phyloP scores from a whole-genome alignment of 2,329 filamentous ascomycete species.

The Chaetomium sp. region DNA sequence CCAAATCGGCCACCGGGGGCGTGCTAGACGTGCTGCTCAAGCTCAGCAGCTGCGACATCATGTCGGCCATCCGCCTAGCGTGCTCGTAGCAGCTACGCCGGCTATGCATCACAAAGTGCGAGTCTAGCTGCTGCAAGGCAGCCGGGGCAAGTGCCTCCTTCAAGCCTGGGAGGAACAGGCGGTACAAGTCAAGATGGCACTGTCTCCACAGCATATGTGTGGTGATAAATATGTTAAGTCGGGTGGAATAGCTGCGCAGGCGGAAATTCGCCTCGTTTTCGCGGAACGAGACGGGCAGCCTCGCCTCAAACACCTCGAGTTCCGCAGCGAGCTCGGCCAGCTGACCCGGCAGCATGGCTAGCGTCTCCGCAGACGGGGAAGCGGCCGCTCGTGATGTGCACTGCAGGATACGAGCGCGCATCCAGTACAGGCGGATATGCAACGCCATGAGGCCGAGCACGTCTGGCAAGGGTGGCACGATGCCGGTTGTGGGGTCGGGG shows the following conservation, averaged over 20 bases:
- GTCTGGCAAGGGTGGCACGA: conserved; percentile 51
- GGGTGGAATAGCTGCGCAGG: conserved; percentile 58
- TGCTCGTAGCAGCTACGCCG: conserved; percentile 57
- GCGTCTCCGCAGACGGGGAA: conserved; percentile 47
- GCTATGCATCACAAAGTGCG: conserved; percentile 51
- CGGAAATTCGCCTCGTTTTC: conserved; percentile 60
- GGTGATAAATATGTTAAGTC: conserved; percentile 61
- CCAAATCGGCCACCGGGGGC: conserved; percentile 56
- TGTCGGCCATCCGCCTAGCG: conserved; percentile 57
- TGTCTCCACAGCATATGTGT: conserved; percentile 63
- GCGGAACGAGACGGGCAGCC: conserved; percentile 58
- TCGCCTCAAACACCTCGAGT: conserved; percentile 54
- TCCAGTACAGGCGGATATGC: conserved; percentile 58
- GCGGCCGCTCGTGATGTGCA: conserved; percentile 51
- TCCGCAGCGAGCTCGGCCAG: conserved; percentile 52
- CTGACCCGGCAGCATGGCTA: conserved; percentile 50
- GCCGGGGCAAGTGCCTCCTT: conserved; percentile 53
- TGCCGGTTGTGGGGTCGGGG: conserved; percentile 45
- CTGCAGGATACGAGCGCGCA: conserved; percentile 57
- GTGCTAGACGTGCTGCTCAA: conserved; percentile 47
- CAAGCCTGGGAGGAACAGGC: conserved; percentile 54
- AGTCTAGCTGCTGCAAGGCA: conserved; percentile 50
- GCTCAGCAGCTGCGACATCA: conserved; percentile 55
- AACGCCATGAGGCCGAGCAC: conserved; percentile 59
- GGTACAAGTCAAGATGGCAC: conserved; percentile 60